Conservation (phyloP, 257 asterid species). For the Eustoma russellianum region DNA sequence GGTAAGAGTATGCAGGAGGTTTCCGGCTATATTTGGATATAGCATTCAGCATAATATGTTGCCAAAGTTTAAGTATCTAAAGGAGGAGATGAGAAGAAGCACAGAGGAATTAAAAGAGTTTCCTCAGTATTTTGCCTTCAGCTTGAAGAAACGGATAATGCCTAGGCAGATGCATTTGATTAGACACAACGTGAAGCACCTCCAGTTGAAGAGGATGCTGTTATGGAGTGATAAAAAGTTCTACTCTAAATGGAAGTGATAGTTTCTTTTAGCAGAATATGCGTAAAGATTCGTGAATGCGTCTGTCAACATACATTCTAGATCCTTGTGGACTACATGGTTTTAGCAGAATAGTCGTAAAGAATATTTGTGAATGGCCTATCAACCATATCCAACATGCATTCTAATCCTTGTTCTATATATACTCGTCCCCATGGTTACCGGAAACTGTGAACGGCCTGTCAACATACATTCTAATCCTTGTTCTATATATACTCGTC, state of each 20-base stretch:
- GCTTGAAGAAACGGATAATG: slow-evolving; percentile 22
- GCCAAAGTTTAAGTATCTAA: slow-evolving; percentile 27
- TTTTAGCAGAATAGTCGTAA: no score
- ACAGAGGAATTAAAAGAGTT: slow-evolving; percentile 16
- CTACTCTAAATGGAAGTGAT: slow-evolving; percentile 30
- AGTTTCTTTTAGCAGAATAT: no score
- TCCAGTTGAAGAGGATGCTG: slow-evolving; percentile 21
- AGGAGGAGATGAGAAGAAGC: slow-evolving; percentile 16
- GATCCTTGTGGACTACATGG: not conserved
- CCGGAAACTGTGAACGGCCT: no score
- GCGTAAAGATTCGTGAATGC: no score
- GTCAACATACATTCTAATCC: no score
- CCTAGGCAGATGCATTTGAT: slow-evolving; percentile 28
- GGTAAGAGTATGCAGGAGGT: slow-evolving; percentile 15
- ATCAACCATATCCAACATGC: no score
- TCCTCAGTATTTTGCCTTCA: slow-evolving; percentile 29
- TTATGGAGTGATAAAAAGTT: slow-evolving; percentile 23
- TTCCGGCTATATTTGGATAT: slow-evolving; percentile 30
- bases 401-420: no score
- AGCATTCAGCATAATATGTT: slow-evolving; percentile 18
- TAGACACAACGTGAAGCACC: slow-evolving; percentile 11
- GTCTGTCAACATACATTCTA: no score
- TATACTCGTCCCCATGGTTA: no score
- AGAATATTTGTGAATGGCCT: no score
- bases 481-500: no score